phyloP scores from a whole-genome alignment of 116 monocot genomes.

The Thalassia testudinum region DNA sequence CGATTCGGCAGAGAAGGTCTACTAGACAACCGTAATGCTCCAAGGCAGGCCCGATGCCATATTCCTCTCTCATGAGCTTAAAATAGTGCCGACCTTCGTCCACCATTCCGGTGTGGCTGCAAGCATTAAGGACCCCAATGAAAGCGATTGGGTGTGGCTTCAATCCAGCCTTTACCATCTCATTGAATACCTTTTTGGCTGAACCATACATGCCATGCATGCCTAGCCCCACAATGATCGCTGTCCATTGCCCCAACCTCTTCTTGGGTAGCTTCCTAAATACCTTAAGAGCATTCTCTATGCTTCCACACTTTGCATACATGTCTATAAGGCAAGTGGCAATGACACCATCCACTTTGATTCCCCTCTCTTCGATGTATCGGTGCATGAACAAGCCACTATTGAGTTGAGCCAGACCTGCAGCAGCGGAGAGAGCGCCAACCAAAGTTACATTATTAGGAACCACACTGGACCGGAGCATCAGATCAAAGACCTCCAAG shows the following conservation, averaged over 20 bases:
- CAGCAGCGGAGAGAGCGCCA: conserved; percentile 27
- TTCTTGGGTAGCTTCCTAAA: conserved; percentile 20
- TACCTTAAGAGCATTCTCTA: conserved; percentile 17
- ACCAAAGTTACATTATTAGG: conserved; percentile 29
- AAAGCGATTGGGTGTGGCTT: conserved; percentile 31
- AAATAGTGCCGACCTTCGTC: conserved; percentile 19
- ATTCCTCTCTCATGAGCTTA: conserved; percentile 20
- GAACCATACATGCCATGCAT: conserved; percentile 20
- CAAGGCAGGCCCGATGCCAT: conserved; percentile 17
- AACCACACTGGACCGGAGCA: conserved; percentile 20
- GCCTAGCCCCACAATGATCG: conserved; percentile 35
- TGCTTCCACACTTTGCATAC: conserved; percentile 48
- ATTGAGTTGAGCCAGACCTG: conserved; percentile 22
- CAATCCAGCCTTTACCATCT: conserved; percentile 15
- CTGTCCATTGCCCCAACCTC: conserved; percentile 34
- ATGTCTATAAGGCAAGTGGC: conserved; percentile 33
- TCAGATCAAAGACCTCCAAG: conserved; percentile 15
- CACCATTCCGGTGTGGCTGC: conserved; percentile 27
- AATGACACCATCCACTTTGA: conserved; percentile 20
- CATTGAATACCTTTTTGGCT: conserved; percentile 22
- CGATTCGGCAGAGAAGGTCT: conserved; percentile 30
- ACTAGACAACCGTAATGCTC: conserved; percentile 41
- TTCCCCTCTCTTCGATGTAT: conserved; percentile 14
- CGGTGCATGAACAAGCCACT: conserved; percentile 25
- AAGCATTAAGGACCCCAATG: conserved; percentile 28